These are phyloP conservation scores for Croton laevigatus DNA, from an alignment of 441 rosid genomes.

Conservation along the genomic window DNA sequence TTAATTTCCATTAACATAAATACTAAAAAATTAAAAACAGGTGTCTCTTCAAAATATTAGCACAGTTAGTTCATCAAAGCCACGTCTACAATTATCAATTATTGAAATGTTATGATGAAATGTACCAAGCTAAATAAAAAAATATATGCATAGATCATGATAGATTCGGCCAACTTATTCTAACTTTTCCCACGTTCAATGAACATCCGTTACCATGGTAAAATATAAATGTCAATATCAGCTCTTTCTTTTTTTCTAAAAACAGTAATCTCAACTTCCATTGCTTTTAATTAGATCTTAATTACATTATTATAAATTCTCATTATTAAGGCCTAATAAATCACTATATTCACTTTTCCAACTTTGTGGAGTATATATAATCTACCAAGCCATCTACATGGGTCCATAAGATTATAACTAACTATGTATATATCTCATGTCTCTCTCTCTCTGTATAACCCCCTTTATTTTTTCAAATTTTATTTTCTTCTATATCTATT, in stretches of 20 bases:
- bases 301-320: not conserved
- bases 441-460: not conserved
- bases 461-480: too few relatives aligned
- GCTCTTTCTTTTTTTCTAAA: conserved; percentile 3
- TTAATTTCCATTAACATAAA: too few relatives aligned
- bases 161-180: conserved; percentile 3
- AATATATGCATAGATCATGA: not conserved
- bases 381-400: too few relatives aligned
- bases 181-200: not conserved
- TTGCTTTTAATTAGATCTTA: conserved; percentile 3
- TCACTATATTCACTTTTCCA: conserved; percentile 1
- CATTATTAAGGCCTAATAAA: conserved; percentile 3
- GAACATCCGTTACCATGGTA: not conserved
- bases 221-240: not conserved
- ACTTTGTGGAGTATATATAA: not conserved
- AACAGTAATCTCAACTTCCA: not conserved
- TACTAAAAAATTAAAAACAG: too few relatives aligned
- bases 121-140: not conserved
- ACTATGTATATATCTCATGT: conserved; percentile 1
- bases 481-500: too few relatives aligned
- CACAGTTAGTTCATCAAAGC: too few relatives aligned
- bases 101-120: not conserved
- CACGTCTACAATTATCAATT: not conserved
- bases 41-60: too few relatives aligned
- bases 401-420: not conserved